Conservation (phyloP, 2,329 filamentous ascomycete genomes). For the Akanthomyces muscarius region DNA sequence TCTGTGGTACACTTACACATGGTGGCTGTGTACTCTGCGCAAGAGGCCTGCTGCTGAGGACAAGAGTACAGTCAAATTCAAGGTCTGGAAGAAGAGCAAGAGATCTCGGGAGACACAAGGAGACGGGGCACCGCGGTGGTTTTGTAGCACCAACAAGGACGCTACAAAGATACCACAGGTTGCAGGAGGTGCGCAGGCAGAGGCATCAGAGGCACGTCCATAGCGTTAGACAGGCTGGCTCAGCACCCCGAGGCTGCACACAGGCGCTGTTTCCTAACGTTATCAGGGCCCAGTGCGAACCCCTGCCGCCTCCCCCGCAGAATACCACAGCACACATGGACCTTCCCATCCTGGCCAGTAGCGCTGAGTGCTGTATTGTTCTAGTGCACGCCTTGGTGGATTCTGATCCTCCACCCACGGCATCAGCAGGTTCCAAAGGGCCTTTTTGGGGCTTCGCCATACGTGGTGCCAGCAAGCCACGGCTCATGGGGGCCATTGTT, state of each 20-base stretch:
- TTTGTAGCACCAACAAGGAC: constrained; percentile 12
- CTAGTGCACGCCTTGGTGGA: constrained; percentile 10
- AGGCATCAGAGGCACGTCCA: background rate
- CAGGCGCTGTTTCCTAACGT: background rate
- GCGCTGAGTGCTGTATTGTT: constrained; percentile 6
- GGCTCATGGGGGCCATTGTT: background rate
- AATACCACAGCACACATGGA: background rate
- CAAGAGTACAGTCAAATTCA: background rate
- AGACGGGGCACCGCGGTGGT: background rate
- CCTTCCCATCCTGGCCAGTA: constrained; percentile 4
- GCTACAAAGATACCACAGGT: background rate
- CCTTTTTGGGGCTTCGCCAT: background rate
- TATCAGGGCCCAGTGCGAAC: constrained; percentile 1
- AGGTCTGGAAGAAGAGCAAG: background rate
- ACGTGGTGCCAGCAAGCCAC: background rate
- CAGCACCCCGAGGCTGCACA: background rate
- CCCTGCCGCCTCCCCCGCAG: constrained; percentile 15
- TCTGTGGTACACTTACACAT: constrained; percentile 4
- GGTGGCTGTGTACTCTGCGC: background rate
- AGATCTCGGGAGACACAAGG: background rate
- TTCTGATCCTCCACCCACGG: background rate
- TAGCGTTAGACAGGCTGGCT: background rate
- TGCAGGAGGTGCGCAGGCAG: background rate
- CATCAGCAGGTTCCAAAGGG: background rate
- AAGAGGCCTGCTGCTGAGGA: background rate